Evolutionary conservation across 2,329 filamentous ascomycete species (phyloP), one percentile per base, ranked within the genome.

Genomic region (Trichophyton simii): DNA sequence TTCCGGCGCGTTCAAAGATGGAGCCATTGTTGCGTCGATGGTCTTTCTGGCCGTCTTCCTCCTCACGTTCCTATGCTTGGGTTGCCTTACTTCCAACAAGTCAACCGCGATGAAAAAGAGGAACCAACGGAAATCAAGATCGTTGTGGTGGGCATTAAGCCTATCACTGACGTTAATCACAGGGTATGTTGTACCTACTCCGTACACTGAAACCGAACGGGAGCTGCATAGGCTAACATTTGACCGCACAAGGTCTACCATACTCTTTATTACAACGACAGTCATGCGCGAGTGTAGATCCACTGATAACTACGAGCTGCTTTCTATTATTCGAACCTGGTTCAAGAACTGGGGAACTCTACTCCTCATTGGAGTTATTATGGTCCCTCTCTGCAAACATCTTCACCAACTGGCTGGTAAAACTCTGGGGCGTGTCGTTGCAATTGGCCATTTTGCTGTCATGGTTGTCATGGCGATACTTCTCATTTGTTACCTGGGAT

Each of bases 311-410:
- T 41, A 11, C 9, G 8, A 25, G 28, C 31, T 25, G 2, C 31
- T 58, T 13, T 20, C 31, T 5, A 38, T 41, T 18, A 41, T 58
- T 20, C 31, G 38, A 25, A 42, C 31, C 2, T 63, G 62, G 62
- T 38, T 63, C 18, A 5, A 11, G 8, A 13, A n/a, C 28, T 28
- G 59, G 18, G n/a, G 11, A 3, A 22, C 38, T 22, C 31, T 63
- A n/a, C 48, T 61, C 13, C 57, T 63, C 7, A 61, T 57, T 9
- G 62, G 62, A 22, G 20, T 61, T 4, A 61, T 63, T 7, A 15
- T 63, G 50, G 58, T 61, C 3, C 57, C 62, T 4, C 20, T 63
- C 52, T 63, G 62, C 62, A 46, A 60, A 25, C 62, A 61, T 31
- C 38, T 63, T 34, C 62, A 63, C 15, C 41, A 58, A 28, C 38